Percentiles rank a stretch among this genome's conserved stretches.
phyloP scores from a whole-genome alignment of 2,329 filamentous ascomycete genomes.

The Orbilia blumenaviensis region DNA sequence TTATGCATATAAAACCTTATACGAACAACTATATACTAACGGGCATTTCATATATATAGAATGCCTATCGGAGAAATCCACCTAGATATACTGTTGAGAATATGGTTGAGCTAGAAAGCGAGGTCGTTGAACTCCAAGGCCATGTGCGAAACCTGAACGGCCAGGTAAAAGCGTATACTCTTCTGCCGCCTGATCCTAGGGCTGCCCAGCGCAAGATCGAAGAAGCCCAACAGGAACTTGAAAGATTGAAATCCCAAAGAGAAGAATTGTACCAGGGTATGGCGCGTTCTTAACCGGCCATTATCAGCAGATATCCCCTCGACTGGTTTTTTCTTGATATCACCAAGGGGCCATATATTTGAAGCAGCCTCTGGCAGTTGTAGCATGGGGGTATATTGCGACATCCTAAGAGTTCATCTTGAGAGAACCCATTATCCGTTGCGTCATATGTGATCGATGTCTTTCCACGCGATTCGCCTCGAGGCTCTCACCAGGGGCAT shows the following conservation, averaged over 20 bases:
- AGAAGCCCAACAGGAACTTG: constrained; percentile 71
- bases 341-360: constrained; percentile 14
- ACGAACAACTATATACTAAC: not conserved
- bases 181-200: constrained; percentile 75
- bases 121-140: constrained; percentile 68
- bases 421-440: constrained; percentile 24
- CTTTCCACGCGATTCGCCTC: constrained; percentile 14
- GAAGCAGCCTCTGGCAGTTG: constrained; percentile 3
- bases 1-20: constrained; percentile 7
- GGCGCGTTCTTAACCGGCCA: constrained; percentile 57
- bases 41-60: not conserved
- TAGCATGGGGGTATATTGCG: constrained; percentile 41
- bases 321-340: constrained; percentile 10
- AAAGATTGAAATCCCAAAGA: constrained; percentile 69
- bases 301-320: not conserved
- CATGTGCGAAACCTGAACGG: constrained; percentile 70
- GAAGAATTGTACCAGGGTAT: constrained; percentile 80
- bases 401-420: constrained; percentile 8
- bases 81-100: constrained; percentile 68
- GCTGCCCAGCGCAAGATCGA: constrained; percentile 77
- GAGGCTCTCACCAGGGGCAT: constrained; percentile 9
- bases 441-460: constrained; percentile 34
- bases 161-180: constrained; percentile 73
- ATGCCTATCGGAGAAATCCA: constrained; percentile 56
- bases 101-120: constrained; percentile 69